Base-by-base conservation (phyloP, 768 basidiomycete genomes). In the Royoungia palumana region DNA sequence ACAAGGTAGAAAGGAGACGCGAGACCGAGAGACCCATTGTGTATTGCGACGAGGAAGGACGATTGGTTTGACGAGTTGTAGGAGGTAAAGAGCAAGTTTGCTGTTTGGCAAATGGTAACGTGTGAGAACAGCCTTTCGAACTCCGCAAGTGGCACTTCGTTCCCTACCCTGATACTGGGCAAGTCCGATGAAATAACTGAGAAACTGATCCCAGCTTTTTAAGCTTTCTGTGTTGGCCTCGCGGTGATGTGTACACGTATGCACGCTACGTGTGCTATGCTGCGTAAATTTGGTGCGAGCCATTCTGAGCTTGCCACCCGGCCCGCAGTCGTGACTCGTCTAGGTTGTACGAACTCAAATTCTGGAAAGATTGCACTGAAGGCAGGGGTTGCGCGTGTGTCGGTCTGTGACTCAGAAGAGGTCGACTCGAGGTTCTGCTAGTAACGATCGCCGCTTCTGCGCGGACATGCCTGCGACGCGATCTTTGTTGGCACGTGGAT, bases 11-110 rank as follows among this genome's bases (percentile, higher is more conserved):
- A 64, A 97, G 81, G 40, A 94, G 70, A 59, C 74, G 74, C 59
- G 88, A 91, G 53, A 91, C 72, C 13, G 80, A 79, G 53, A 91
- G 73, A 82, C 89, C 89, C 89, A 91, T 91, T 69, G 61, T 72
- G 73, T 64, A 45, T 52, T 61, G 56, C 58, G 57, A 61, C 62
- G 62, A 57, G 54, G 57, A 65, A 59, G 57, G 68, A 63, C 38
- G 44, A 55, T 51, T 44, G 49, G 50, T 60, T 54, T 54, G 57
- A 62, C 49, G 59, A 60, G 63, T 51, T 59, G 66, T 54, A 45
- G 56, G 36, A 64, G 55, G 61, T 55, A 46, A 66, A 62, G 61
- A 59, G 55, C 66, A 66, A 66, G 68, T 66, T 60, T 62, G 68
- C 50, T 53, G 59, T 65, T 63, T 56, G 51, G 57, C 46, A 40